Base-by-base conservation (phyloP, 202 grass and related monocot genomes). In the Cymbopogon flexuosus region DNA sequence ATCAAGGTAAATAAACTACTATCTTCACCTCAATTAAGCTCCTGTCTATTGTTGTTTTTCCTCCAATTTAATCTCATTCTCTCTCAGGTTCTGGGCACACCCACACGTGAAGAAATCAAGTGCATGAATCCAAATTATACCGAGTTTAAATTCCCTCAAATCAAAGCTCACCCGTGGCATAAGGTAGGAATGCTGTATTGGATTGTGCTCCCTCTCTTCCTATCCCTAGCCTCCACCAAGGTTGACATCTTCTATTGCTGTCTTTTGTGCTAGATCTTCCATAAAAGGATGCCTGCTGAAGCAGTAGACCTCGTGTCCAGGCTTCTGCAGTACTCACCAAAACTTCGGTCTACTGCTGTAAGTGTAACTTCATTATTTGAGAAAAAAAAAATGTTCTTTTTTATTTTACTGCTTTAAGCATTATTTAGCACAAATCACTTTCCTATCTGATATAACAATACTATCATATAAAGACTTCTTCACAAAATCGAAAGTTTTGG, bases 81-180 rank as follows among this genome's bases (percentile, higher is more conserved):
- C 31, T 4, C 43, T 52, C 75, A 97, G 94, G 89, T 97, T 82
- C 42, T 97, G 51, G 90, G 90, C 40, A 97, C 90, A 51, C 93
- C 93, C 40, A 97, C 93, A 72, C 83, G 93, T 89, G 93, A 97
- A 88, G 93, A 97, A 84, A 97, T 97, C 36, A 97, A 97, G 79
- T 97, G 93, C 86, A 97, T 97, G 90, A 97, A 93, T 79, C 93
- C 88, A 51, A 93, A 93, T 78, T 97, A 97, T 63, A 91, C 88
- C 0, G 90, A 97, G 65, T 97, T 93, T 43, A 97, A 93, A 42
- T 97, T 97, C 61, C 93, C 93, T 0, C 89, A 94, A 61, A 94
- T 94, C 56, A 94, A 94, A 85, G 92, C 87, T 85, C 92, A 94
- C 82, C 92, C 93, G 10, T 97, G 93, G 93, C 93, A 93, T 69